Evolutionary conservation across 768 basidiomycete genomes (phyloP).

Genomic region (Agrocybe pediades): DNA sequence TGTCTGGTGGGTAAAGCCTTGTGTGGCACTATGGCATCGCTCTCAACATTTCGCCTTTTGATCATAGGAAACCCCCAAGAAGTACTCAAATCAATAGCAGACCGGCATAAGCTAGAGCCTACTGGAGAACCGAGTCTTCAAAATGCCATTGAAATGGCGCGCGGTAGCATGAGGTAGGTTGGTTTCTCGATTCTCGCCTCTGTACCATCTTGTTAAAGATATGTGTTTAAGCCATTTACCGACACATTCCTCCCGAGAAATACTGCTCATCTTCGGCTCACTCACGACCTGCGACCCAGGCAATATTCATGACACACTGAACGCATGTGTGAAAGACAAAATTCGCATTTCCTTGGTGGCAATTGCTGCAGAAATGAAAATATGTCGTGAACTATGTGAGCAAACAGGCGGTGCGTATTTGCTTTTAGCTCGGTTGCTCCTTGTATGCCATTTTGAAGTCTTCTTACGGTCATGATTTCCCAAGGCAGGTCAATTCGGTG

Average conservation of each 20-base stretch:
- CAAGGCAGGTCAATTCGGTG: slow-evolving; percentile 78
- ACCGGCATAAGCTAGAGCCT: slow-evolving; percentile 88
- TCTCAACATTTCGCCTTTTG: neutral
- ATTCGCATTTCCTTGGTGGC: slow-evolving; percentile 94
- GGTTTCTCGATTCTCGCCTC: neutral
- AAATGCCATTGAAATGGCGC: slow-evolving; percentile 97
- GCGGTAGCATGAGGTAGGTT: slow-evolving; percentile 84
- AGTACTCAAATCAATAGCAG: slow-evolving; percentile 82
- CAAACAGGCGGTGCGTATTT: slow-evolving; percentile 82
- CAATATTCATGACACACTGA: slow-evolving; percentile 93
- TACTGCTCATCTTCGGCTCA: slow-evolving; percentile 91
- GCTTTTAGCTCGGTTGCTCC: slow-evolving; percentile 1
- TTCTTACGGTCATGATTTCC: slow-evolving; percentile 5
- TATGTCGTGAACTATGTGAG: slow-evolving; percentile 89
- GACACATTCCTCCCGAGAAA: slow-evolving; percentile 94
- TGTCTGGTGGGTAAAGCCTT: slow-evolving; percentile 95
- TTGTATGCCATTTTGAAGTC: neutral
- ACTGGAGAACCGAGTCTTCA: slow-evolving; percentile 94
- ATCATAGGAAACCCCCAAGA: slow-evolving; percentile 90
- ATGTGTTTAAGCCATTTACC: slow-evolving; percentile 80
- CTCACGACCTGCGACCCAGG: slow-evolving; percentile 97
- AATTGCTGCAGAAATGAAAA: slow-evolving; percentile 97
- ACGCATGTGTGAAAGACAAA: slow-evolving; percentile 77
- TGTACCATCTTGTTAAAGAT: neutral
- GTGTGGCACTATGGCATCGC: slow-evolving; percentile 41